Percentiles rank a stretch among this genome's conserved stretches.
Conservation (phyloP, 805 yeast species). For the Saccharomycopsis vini region DNA sequence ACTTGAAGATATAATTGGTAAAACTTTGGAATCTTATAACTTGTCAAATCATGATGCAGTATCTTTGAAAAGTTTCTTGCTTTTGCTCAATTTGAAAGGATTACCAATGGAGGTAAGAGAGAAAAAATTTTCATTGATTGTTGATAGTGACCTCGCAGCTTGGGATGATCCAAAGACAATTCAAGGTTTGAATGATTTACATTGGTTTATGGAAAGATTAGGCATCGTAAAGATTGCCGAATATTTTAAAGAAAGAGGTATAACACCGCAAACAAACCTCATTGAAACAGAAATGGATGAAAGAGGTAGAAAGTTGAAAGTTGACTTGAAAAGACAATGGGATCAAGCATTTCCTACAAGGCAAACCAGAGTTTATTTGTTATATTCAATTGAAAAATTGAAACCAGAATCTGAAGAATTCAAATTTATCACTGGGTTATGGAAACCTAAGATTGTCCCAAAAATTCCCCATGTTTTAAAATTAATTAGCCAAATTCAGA, state of each 20-base stretch:
- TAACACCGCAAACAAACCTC: conserved; percentile 67
- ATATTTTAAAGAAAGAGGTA: conserved; percentile 76
- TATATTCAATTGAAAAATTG: conserved; percentile 88
- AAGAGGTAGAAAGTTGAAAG: conserved; percentile 66
- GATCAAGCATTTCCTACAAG: conserved; percentile 89
- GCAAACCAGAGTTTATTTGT: conserved; percentile 89
- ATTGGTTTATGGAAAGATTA: conserved; percentile 96
- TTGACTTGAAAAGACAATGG: conserved; percentile 83
- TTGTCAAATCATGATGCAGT: conserved; percentile 87
- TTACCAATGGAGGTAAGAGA: conserved; percentile 35
- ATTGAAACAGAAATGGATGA: conserved; percentile 83
- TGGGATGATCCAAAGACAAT: conserved; percentile 92
- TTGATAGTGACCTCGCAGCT: conserved; percentile 84
- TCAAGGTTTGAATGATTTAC: conserved; percentile 79
- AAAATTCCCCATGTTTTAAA: conserved; percentile 87
- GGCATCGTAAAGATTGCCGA: conserved; percentile 92
- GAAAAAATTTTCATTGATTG: conserved; percentile 75
- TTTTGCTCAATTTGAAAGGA: conserved; percentile 81
- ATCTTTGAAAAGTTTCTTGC: conserved; percentile 82
- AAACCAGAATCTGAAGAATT: conserved; percentile 73
- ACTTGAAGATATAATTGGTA: conserved; percentile 70
- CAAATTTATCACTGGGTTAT: conserved; percentile 51
- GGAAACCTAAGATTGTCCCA: conserved; percentile 92
- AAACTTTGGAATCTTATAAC: conserved; percentile 56
- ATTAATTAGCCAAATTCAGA: conserved; percentile 80